phyloP scores from a whole-genome alignment of 768 basidiomycete species.

The Hypholoma sublateritium region DNA sequence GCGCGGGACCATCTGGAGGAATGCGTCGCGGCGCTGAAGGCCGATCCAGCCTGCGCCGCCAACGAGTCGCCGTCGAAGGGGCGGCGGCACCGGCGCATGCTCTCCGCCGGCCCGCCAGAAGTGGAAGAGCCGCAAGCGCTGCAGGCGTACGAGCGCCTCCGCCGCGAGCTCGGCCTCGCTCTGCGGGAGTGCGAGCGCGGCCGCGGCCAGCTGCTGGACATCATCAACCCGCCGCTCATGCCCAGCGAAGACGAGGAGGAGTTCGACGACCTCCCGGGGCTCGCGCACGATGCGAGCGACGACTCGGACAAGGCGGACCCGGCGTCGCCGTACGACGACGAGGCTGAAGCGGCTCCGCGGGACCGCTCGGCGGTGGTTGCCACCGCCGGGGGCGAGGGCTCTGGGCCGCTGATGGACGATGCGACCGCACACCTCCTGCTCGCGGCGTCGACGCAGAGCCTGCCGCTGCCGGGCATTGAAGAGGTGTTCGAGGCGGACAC shows the following conservation, averaged over 20 bases:
- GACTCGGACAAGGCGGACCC: conserved; percentile 52
- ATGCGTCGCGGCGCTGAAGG: conserved; percentile 59
- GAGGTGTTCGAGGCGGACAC: conserved; percentile 82
- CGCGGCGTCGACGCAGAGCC: conserved; percentile 47
- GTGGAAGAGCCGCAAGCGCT: conserved; percentile 49
- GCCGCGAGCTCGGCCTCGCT: conserved; percentile 75
- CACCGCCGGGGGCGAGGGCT: conserved; percentile 26
- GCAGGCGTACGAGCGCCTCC: conserved; percentile 71
- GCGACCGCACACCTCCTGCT: conserved; percentile 55
- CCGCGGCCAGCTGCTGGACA: conserved; percentile 57
- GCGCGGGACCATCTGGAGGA: conserved; percentile 66
- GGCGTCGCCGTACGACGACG: conserved; percentile 34
- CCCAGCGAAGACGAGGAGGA: conserved; percentile 37
- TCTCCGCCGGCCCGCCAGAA: conserved; percentile 9
- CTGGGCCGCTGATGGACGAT: conserved; percentile 41
- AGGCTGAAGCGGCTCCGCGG: conserved; percentile 19
- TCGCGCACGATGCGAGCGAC: conserved; percentile 54
- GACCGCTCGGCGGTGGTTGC: conserved; percentile 21
- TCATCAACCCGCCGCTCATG: conserved; percentile 44
- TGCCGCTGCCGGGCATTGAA: conserved; percentile 69
- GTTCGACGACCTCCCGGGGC: conserved; percentile 47
- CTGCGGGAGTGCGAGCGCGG: conserved; percentile 84
- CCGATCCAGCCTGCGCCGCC: conserved; percentile 27
- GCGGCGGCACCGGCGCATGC: conserved; percentile 14
- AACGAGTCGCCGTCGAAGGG: conserved; percentile 14